Evolutionary conservation across 352 stramenopile genomes (phyloP).

Genomic region (Pythium aquatile): DNA sequence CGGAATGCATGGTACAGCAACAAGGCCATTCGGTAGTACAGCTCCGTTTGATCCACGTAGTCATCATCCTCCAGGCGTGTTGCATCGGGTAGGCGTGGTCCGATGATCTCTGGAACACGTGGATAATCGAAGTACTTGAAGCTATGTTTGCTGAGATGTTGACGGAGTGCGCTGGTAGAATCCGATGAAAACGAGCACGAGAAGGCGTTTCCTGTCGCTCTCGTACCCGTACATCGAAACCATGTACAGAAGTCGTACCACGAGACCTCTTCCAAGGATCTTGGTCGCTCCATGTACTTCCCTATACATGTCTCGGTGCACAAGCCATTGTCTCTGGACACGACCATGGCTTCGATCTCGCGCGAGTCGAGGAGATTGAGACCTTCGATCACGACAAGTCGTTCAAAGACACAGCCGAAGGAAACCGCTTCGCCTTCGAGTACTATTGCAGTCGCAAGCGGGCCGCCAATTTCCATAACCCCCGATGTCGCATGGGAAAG

Average conservation of each 20-base stretch:
- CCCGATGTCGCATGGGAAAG: slow-evolving; percentile 19
- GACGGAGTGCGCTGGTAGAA: background rate
- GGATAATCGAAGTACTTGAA: slow-evolving; percentile 6
- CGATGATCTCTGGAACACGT: slow-evolving; percentile 25
- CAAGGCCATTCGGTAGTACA: slow-evolving; percentile 21
- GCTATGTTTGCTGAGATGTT: background rate
- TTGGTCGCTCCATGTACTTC: slow-evolving; percentile 18
- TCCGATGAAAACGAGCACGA: background rate
- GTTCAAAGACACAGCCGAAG: slow-evolving; percentile 28
- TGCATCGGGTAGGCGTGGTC: slow-evolving; percentile 19
- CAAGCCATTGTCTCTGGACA: slow-evolving; percentile 3
- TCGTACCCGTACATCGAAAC: slow-evolving; percentile 5
- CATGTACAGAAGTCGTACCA: slow-evolving; percentile 33
- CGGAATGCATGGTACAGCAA: slow-evolving; percentile 27
- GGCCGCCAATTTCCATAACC: slow-evolving; percentile 31
- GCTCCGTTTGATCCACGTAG: slow-evolving; percentile 15
- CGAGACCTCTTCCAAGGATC: slow-evolving; percentile 13
- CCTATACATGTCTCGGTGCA: slow-evolving; percentile 23
- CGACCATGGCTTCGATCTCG: slow-evolving; percentile 17
- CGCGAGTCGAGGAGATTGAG: slow-evolving; percentile 22
- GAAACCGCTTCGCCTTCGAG: slow-evolving; percentile 22
- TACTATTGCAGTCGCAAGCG: slow-evolving; percentile 25
- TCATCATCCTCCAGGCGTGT: slow-evolving; percentile 16
- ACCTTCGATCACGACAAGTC: slow-evolving; percentile 21
- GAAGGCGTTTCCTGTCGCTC: background rate